Conservation (phyloP, 2,329 filamentous ascomycete genomes). For the Botrytis byssoidea region DNA sequence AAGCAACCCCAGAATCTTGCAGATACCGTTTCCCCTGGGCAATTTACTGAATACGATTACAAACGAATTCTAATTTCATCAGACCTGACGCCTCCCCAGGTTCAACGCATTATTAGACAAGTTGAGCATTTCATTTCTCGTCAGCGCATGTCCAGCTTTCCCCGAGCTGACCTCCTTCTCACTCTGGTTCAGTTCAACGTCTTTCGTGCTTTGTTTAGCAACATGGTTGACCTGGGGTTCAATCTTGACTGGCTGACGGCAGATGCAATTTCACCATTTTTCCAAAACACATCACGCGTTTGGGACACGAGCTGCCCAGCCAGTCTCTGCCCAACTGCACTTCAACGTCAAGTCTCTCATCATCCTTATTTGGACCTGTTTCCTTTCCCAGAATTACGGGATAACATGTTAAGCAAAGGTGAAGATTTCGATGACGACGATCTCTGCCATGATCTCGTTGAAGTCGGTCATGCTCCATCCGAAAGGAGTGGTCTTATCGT, state of each 20-base stretch:
- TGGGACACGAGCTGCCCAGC: neutral
- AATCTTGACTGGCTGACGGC: neutral
- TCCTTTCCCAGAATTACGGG: neutral
- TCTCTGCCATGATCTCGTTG: neutral
- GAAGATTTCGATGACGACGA: neutral
- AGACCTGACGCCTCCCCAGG: neutral
- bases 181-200: neutral
- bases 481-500: neutral
- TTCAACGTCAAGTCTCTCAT: neutral
- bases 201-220: neutral
- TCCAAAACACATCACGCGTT: neutral
- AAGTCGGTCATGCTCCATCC: neutral
- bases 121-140: neutral
- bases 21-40: neutral
- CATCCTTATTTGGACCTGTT: neutral
- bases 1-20: neutral
- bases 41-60: neutral
- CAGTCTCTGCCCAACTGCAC: neutral
- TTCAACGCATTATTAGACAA: neutral
- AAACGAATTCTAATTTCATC: neutral
- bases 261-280: neutral
- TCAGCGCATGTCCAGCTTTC: neutral
- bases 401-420: neutral
- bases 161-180: neutral
- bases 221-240: neutral